Evolutionary conservation across 2,329 filamentous ascomycete genomes (phyloP).

Genomic region (Microcera coccophila): DNA sequence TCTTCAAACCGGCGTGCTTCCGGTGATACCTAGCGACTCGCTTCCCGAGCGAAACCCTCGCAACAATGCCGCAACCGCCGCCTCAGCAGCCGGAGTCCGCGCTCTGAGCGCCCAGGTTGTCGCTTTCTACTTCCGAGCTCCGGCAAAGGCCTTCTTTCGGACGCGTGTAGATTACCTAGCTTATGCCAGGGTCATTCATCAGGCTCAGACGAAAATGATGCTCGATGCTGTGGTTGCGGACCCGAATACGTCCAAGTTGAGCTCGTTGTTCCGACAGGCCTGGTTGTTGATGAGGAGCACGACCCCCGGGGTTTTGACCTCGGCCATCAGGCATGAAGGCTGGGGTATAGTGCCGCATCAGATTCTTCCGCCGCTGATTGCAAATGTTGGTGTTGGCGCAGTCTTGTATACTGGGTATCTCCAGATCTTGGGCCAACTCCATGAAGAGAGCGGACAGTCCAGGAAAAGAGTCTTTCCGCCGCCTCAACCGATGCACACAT

Average conservation of each 20-base stretch:
- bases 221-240: slow-evolving; percentile 35
- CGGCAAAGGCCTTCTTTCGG: slow-evolving; percentile 88
- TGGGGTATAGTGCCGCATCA: slow-evolving; percentile 73
- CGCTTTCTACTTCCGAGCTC: slow-evolving; percentile 87
- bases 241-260: slow-evolving; percentile 31
- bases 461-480: slow-evolving; percentile 67
- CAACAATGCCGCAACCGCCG: slow-evolving; percentile 61
- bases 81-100: slow-evolving; percentile 80
- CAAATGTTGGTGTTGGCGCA: slow-evolving; percentile 70
- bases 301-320: slow-evolving; percentile 64
- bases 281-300: slow-evolving; percentile 57
- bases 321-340: slow-evolving; percentile 65
- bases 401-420: slow-evolving; percentile 74
- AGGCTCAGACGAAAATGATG: slow-evolving; percentile 40
- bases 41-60: slow-evolving; percentile 46
- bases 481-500: slow-evolving; percentile 58
- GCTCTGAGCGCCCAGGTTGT: slow-evolving; percentile 79
- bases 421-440: slow-evolving; percentile 61
- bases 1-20: slow-evolving; percentile 37
- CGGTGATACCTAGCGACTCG: slow-evolving; percentile 35
- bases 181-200: slow-evolving; percentile 52
- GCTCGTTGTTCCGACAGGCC: slow-evolving; percentile 36
- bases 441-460: slow-evolving; percentile 57
- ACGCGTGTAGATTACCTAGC: slow-evolving; percentile 79
- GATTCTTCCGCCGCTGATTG: slow-evolving; percentile 70